Evolutionary conservation across 1,139 yeast genomes (phyloP).

Genomic region (Nakaseomyces sp.): DNA sequence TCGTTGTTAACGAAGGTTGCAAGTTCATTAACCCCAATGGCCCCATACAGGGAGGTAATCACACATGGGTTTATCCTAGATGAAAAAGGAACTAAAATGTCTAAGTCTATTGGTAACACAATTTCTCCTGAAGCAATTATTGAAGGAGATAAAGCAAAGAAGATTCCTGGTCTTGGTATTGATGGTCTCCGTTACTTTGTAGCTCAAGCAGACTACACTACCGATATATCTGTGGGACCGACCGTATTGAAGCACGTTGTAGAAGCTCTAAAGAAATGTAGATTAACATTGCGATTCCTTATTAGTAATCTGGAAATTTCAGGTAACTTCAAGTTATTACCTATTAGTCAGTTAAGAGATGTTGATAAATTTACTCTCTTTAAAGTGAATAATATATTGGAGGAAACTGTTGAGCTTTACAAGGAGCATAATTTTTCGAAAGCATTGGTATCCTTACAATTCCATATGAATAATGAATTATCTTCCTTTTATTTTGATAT

Average conservation of each 20-base stretch:
- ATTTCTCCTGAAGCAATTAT: conserved; percentile 61
- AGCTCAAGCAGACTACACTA: conserved; percentile 79
- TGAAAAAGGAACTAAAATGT: conserved; percentile 82
- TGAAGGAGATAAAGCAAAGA: conserved; percentile 50
- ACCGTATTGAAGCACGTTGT: conserved; percentile 66
- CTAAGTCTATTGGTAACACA: conserved; percentile 83
- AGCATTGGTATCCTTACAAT: conserved; percentile 52
- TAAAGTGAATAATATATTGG: conserved; percentile 44
- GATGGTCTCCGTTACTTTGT: conserved; percentile 91
- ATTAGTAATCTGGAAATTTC: conserved; percentile 57
- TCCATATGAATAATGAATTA: conserved; percentile 64
- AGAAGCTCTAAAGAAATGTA: conserved; percentile 69
- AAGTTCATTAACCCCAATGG: conserved; percentile 30
- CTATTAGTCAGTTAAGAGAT: conserved; percentile 36
- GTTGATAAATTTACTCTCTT: conserved; percentile 61
- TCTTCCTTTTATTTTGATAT: conserved; percentile 83
- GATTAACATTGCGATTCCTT: conserved; percentile 72
- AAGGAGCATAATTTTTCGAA: conserved; percentile 56
- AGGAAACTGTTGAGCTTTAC: conserved; percentile 40
- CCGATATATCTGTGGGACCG: conserved; percentile 69
- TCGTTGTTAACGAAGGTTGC: conserved; percentile 75
- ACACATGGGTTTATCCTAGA: conserved; percentile 94
- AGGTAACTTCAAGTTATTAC: conserved; percentile 23
- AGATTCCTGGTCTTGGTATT: conserved; percentile 67
- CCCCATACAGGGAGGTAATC: conserved; percentile 68